phyloP scores from a whole-genome alignment of 768 basidiomycete genomes.

The Suillus plorans region DNA sequence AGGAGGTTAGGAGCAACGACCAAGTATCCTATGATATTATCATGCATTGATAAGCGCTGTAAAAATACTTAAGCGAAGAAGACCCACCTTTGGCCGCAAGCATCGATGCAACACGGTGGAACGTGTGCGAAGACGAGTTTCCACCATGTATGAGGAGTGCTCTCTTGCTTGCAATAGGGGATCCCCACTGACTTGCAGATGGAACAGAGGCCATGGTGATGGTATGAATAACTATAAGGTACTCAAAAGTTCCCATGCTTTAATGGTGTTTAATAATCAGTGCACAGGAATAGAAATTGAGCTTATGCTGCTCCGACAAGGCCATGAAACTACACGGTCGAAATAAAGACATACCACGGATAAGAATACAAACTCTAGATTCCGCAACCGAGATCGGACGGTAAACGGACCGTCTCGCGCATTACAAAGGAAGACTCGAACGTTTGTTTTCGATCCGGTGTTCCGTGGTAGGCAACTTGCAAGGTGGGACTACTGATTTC shows the following conservation, averaged over 20 bases:
- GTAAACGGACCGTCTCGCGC: conserved; percentile 3
- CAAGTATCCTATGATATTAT: conserved; percentile 19
- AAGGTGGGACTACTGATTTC: too few relatives aligned
- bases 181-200: conserved; percentile 18
- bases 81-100: conserved; percentile 18
- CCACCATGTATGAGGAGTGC: conserved; percentile 23
- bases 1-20: conserved; percentile 25
- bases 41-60: background rate
- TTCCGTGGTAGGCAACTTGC: too few relatives aligned
- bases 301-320: too few relatives aligned
- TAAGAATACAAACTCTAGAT: conserved; percentile 12
- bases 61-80: too few relatives aligned
- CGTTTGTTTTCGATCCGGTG: too few relatives aligned
- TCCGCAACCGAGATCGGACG: background rate
- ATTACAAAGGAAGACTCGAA: background rate
- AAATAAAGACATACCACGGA: background rate
- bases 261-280: too few relatives aligned
- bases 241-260: background rate
- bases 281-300: too few relatives aligned
- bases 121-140: conserved; percentile 12
- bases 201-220: background rate
- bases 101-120: conserved; percentile 14
- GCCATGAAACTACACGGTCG: too few relatives aligned
- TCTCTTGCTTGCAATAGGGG: conserved; percentile 16
- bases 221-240: too few relatives aligned